phyloP scores from a whole-genome alignment of 2,329 filamentous ascomycete genomes.

The Ophiocordyceps polyrhachis-furcata region DNA sequence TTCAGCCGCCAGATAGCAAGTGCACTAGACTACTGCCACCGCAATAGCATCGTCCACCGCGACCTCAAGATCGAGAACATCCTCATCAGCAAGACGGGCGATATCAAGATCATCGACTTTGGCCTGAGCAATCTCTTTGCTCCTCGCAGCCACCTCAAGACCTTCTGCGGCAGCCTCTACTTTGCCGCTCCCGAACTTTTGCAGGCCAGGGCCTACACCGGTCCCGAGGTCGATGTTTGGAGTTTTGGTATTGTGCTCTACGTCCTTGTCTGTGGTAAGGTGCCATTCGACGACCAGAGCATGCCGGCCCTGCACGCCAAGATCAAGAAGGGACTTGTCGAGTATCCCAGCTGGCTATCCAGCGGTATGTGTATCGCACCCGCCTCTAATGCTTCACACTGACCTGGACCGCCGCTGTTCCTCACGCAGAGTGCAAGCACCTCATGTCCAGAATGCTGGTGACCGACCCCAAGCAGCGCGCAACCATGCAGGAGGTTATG shows the following conservation, averaged over 20 bases:
- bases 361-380: constrained; percentile 36
- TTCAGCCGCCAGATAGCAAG: constrained; percentile 96
- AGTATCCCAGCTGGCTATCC: constrained; percentile 88
- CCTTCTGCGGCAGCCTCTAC: constrained; percentile 93
- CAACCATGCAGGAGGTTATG: constrained; percentile 81
- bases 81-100: constrained; percentile 93
- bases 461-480: constrained; percentile 75
- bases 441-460: constrained; percentile 91
- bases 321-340: constrained; percentile 92
- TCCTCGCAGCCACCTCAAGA: constrained; percentile 71
- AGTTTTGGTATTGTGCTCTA: constrained; percentile 98
- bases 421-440: constrained; percentile 65
- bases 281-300: constrained; percentile 96
- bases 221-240: constrained; percentile 95
- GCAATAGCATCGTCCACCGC: constrained; percentile 94
- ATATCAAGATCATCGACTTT: constrained; percentile 99
- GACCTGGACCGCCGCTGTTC: not conserved
- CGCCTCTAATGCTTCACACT: constrained; percentile 15
- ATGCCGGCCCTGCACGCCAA: constrained; percentile 97
- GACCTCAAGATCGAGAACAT: constrained; percentile 99
- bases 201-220: constrained; percentile 85
- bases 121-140: constrained; percentile 92
- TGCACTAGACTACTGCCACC: constrained; percentile 89
- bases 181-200: constrained; percentile 92
- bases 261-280: constrained; percentile 90